These are phyloP conservation scores for Austroboletus niveus DNA, from an alignment of 1,284 basidiomycete genomes.

Conservation along the genomic window DNA sequence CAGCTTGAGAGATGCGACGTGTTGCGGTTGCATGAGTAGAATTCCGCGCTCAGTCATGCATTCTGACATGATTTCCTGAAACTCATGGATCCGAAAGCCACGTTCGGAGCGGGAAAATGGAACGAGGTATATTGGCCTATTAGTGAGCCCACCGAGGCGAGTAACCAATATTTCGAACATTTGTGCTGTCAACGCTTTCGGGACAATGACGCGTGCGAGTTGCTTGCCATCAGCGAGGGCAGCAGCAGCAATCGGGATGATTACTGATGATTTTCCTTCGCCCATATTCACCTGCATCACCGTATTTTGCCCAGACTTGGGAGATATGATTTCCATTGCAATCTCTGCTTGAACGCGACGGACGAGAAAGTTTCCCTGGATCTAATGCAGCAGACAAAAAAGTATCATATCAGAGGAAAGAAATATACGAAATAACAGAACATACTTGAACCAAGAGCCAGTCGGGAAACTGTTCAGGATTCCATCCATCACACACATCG, in stretches of 20 bases:
- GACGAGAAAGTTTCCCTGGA: slow-evolving; percentile 42
- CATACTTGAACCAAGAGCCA: slow-evolving; percentile 48
- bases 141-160: slow-evolving; percentile 42
- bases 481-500: slow-evolving; percentile 8
- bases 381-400: slow-evolving; percentile 22
- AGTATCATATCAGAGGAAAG: background rate
- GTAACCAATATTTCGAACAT: slow-evolving; percentile 50
- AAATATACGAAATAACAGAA: slow-evolving; percentile 12
- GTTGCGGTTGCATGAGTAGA: slow-evolving; percentile 49
- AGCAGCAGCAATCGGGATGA: slow-evolving; percentile 44
- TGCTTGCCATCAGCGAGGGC: slow-evolving; percentile 41
- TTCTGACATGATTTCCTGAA: slow-evolving; percentile 30
- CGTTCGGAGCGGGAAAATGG: slow-evolving; percentile 41
- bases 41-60: slow-evolving; percentile 42
- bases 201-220: slow-evolving; percentile 46
- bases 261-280: slow-evolving; percentile 56
- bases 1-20: slow-evolving; percentile 43
- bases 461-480: slow-evolving; percentile 28
- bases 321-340: slow-evolving; percentile 49
- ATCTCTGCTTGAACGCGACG: slow-evolving; percentile 41
- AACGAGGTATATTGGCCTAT: slow-evolving; percentile 45
- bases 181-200: slow-evolving; percentile 41
- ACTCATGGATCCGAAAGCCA: background rate
- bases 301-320: slow-evolving; percentile 34
- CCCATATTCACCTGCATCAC: slow-evolving; percentile 56